Base-by-base conservation (phyloP, 108 stramenopile genomes). In the Nannochloropsis salina region DNA sequence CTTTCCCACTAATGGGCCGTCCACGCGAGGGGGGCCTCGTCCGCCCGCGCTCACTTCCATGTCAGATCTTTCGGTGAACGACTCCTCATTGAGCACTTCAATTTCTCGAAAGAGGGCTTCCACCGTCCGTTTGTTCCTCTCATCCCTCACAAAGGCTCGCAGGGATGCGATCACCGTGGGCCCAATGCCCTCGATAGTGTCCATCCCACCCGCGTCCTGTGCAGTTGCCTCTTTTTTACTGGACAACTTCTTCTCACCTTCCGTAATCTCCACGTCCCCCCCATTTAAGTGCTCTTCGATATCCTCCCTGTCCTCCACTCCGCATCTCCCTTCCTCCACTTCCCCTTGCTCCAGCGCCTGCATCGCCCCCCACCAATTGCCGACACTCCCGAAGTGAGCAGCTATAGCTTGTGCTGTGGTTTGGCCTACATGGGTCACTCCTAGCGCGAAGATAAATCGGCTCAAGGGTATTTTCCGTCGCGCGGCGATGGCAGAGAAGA, bases 61-160 rank as follows among this genome's bases (percentile, higher is more conserved):
- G 15, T n/a, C 83, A n/a, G n/a, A 42, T 2, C 40, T 44, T 20
- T 20, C 43, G 0, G 31, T 12, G 40, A n/a, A 41, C 9, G 47
- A 40, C 9, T 41, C 45, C 12, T 82, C 45, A 43, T 11, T 8
- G 5, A 40, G 3, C 43, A 87, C 83, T 2, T 80, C 83, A 9
- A 87, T 83, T 80, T 87, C 87, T 11, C 79, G 80, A 45, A 83
- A 83, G 3, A 87, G 83, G 5, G 87, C 87, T n/a, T 84, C 80
- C 11, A 87, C 87, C 41, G 84, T 80, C 43, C 42, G 42, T 12
- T 45, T 45, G 84, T 87, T 87, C 6, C 79, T 45, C 43, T 43
- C 61, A n/a, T 44, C 84, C 1, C 44, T 15, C 8, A 80, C 84
- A 83, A 87, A 87, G 80, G 44, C 80, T 1, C 83, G 83, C 41